Conservation (phyloP, 768 basidiomycete species). For the Amanita muscaria region DNA sequence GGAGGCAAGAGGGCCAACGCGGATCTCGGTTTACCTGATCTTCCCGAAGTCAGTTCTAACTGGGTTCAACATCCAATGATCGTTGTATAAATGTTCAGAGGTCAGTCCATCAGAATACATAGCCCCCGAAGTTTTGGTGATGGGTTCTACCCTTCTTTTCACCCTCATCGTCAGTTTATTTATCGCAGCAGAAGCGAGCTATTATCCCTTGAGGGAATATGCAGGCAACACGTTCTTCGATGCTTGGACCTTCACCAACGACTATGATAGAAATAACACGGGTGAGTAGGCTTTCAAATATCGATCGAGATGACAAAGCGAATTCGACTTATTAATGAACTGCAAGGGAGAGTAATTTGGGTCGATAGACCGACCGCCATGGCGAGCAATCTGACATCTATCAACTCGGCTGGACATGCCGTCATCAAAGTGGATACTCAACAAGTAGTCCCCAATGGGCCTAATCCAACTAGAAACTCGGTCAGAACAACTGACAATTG, state of each 20-base stretch:
- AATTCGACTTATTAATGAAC: background rate
- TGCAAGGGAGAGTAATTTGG: constrained; percentile 56
- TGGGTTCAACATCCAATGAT: too few species aligned
- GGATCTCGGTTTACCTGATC: too few species aligned
- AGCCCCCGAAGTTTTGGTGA: too few species aligned
- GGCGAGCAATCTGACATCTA: constrained; percentile 40
- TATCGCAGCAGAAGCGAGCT: too few species aligned
- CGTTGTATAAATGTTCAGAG: too few species aligned
- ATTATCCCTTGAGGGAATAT: constrained; percentile 34
- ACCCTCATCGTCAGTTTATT: too few species aligned
- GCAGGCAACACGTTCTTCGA: constrained; percentile 45
- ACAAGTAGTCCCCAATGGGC: constrained; percentile 36
- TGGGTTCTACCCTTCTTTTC: too few species aligned
- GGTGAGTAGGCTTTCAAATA: constrained; percentile 17
- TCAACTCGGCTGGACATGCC: constrained; percentile 48
- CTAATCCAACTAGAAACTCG: constrained; percentile 44
- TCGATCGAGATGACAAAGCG: background rate
- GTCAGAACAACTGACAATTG: too few species aligned
- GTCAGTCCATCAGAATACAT: too few species aligned
- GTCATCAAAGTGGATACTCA: constrained; percentile 65
- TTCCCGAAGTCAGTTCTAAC: too few species aligned
- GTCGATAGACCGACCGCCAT: constrained; percentile 40
- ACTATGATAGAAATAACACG: constrained; percentile 36
- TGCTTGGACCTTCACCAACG: constrained; percentile 44
- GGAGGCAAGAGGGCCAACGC: too few species aligned